Evolutionary conservation across 441 rosid species (phyloP), one percentile per base, ranked within the genome.

Genomic region (Capsella rubella): DNA sequence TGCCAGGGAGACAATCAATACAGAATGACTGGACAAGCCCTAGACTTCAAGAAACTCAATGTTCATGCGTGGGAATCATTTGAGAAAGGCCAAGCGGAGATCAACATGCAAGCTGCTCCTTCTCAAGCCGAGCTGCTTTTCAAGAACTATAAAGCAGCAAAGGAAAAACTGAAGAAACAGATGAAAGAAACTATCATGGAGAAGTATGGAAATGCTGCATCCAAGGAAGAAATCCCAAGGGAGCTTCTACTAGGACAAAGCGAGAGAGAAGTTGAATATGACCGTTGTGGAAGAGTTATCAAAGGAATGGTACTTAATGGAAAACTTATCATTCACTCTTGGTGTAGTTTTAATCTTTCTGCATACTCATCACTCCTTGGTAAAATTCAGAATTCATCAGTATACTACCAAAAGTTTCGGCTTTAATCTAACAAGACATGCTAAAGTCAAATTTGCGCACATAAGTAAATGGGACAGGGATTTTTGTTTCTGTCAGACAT

Each of bases 21-120:
- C 34, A 88, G 96, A 75, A 74, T 51, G 52, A 87, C 89, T 57
- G 92, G 97, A 28, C 91, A 92, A 79, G 93, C 95, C 55, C 46
- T 82, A 78, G 95, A 90, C 59, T 92, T 90, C 80, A 89, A 87
- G 85, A 84, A 87, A 66, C 81, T 92, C 6, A 87, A 87, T 32
- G 45, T 84, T 47, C 95, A 87, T 68, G 75, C 92, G 2, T 86
- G 84, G 88, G 87, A 89, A 77, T 87, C 88, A 46, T 86, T 84
- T 74, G 93, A 92, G 0, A 92, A 92, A 74, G 95, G 93, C 10
- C 93, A 87, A 71, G 93, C 83, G 1, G 73, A 71, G 54, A 82
- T 93, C 40, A 90, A 85, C 75, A 82, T 85, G 89, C 91, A 90
- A 78, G 92, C 90, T n/a, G 91, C 94, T 65, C 97, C 96, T 15